Conservation (phyloP, 1,284 basidiomycete species). For the Tylopilus sp. region DNA sequence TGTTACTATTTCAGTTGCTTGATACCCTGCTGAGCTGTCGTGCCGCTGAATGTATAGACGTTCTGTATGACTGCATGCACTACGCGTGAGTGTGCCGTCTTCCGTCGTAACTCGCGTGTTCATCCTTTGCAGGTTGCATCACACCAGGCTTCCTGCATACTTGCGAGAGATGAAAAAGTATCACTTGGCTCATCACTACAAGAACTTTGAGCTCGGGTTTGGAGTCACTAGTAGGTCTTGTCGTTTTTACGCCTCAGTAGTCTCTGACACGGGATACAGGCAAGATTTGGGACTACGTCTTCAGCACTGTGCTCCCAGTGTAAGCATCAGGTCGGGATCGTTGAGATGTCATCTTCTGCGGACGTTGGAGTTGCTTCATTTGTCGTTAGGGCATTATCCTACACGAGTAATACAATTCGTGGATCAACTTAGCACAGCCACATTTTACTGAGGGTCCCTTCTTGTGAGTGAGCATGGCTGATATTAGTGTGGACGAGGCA, state of each 20-base stretch:
- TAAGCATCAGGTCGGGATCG: conserved; percentile 24
- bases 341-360: conserved; percentile 1
- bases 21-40: neutral
- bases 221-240: conserved; percentile 79
- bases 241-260: neutral
- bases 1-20: too few species aligned
- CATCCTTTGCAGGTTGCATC: conserved; percentile 60
- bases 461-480: conserved; percentile 45
- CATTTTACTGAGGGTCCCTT: neutral
- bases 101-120: neutral
- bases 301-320: conserved; percentile 76
- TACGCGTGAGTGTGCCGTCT: conserved; percentile 62
- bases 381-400: conserved; percentile 8
- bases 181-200: conserved; percentile 98
- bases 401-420: conserved; percentile 13
- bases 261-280: conserved; percentile 39
- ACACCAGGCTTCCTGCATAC: conserved; percentile 87
- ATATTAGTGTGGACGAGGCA: conserved; percentile 69
- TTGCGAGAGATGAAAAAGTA: conserved; percentile 94
- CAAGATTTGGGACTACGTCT: conserved; percentile 94
- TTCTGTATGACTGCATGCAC: conserved; percentile 90
- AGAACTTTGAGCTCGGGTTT: conserved; percentile 98
- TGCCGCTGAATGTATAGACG: conserved; percentile 45
- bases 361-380: conserved; percentile 8
- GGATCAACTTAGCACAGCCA: too few species aligned